Percentiles rank a stretch among this genome's conserved stretches.
Conservation (phyloP, 2,329 filamentous ascomycete species). For the Stagonosporopsis vannaccii region DNA sequence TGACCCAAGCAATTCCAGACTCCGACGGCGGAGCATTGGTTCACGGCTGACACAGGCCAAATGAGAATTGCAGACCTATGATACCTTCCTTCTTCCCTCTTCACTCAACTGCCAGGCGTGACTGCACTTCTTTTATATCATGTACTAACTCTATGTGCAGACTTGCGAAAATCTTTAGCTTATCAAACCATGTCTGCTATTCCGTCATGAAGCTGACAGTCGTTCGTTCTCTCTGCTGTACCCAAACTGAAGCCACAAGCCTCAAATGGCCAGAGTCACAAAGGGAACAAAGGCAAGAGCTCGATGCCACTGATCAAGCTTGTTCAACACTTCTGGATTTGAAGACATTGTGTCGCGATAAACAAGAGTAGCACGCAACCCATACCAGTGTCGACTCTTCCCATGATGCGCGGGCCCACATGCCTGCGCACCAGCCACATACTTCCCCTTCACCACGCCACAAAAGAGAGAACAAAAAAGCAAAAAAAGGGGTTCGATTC, state of each 20-base stretch:
- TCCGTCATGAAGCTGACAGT: no score
- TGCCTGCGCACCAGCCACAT: background rate
- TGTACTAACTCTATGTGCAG: no score
- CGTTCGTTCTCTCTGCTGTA: no score
- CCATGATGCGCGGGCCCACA: background rate
- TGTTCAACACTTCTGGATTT: background rate
- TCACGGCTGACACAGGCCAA: no score
- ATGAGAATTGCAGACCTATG: no score
- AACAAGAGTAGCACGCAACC: background rate
- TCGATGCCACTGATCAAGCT: background rate
- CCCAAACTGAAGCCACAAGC: no score
- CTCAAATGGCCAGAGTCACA: no score
- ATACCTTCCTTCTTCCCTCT: background rate
- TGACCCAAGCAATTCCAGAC: no score
- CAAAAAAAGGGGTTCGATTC: background rate
- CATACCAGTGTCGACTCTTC: background rate
- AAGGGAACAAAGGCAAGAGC: no score
- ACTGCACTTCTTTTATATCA: background rate
- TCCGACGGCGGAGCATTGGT: no score
- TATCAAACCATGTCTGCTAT: no score
- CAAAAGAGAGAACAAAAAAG: background rate
- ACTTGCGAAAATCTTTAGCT: no score
- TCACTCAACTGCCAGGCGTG: background rate
- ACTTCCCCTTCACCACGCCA: background rate
- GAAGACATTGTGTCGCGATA: background rate